Evolutionary conservation across 768 basidiomycete species (phyloP), one percentile per base, ranked within the genome.

Genomic region (Lentinula boryana): DNA sequence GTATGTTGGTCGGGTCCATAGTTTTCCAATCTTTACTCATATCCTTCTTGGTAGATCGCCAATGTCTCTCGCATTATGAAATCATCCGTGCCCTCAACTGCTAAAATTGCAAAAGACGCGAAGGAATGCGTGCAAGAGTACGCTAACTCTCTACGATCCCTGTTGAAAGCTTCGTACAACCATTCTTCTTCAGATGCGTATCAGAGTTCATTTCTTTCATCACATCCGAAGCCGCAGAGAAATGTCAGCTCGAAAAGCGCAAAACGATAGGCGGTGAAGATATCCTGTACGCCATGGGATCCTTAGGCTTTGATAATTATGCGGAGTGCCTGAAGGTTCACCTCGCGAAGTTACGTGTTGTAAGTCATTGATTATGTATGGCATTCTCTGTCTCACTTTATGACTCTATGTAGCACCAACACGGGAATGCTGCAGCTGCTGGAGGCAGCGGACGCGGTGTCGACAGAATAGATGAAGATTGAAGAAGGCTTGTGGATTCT

Each of bases 21-120:
- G 27, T 50, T 18, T 38, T 35, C 36, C 16, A 13, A 21, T 38
- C 31, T 41, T 35, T n/a, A n/a, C 46, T 48, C 9, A 48, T 9
- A 16, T 18, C 21, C 46, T 12, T 18, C 21, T 5, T 13, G 6
- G 46, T 66, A 95, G 95, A 98, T 98, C 67, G 95, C 95, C 56
- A 98, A 98, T 70, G 95, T 98, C n/a, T 87, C 94, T 15, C 84
- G 96, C 21, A 95, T 98, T 69, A 98, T 98, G 95, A 98, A 98
- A 74, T 79, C 86, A 46, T 83, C 93, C 10, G 87, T 98, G 2
- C 95, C 96, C 0, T 76, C 86, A 0, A 89, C 89, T 18, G 93
- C 96, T 46, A 98, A 98, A 76, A 96, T 98, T 68, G 91, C 93
- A 7, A 98, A 98, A 73, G 96, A 98, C 74, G 95, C 95, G 49